These are phyloP conservation scores for Linnemannia hyalina DNA, from an alignment of 192 early-diverging fungal genomes.

Conservation along the genomic window DNA sequence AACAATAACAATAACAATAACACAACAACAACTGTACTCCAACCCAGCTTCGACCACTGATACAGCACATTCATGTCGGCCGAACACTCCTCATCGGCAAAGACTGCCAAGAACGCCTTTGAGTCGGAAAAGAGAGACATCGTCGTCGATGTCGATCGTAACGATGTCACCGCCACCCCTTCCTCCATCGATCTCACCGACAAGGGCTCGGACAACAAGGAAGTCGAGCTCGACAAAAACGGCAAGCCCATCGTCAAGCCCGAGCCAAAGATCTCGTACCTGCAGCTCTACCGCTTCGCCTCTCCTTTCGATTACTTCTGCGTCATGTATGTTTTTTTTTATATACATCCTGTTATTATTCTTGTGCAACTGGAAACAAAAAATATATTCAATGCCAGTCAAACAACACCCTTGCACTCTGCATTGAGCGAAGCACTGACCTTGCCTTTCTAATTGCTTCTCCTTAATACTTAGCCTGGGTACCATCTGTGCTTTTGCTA, in stretches of 20 bases:
- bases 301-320: slow-evolving; percentile 67
- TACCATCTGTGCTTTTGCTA: slow-evolving; percentile 30
- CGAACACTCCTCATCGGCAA: not conserved
- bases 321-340: slow-evolving; percentile 60
- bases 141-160: slow-evolving; percentile 10
- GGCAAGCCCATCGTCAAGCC: slow-evolving; percentile 17
- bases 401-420: not conserved
- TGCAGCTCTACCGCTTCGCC: slow-evolving; percentile 80
- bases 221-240: slow-evolving; percentile 27
- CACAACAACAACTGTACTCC: too few species aligned
- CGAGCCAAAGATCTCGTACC: slow-evolving; percentile 64
- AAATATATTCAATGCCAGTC: not conserved
- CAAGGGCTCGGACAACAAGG: slow-evolving; percentile 23
- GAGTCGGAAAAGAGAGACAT: slow-evolving; percentile 12
- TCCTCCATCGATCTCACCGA: slow-evolving; percentile 27
- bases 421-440: not conserved
- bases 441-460: not conserved
- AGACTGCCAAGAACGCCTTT: slow-evolving; percentile 1
- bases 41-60: not conserved
- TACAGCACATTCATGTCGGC: not conserved
- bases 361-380: not conserved
- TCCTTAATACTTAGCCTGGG: slow-evolving; percentile 26
- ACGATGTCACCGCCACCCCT: slow-evolving; percentile 33
- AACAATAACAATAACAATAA: too few species aligned
- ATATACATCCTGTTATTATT: slow-evolving; percentile 39